Conservation (phyloP, 768 basidiomycete species). For the Termitomyces sp. region DNA sequence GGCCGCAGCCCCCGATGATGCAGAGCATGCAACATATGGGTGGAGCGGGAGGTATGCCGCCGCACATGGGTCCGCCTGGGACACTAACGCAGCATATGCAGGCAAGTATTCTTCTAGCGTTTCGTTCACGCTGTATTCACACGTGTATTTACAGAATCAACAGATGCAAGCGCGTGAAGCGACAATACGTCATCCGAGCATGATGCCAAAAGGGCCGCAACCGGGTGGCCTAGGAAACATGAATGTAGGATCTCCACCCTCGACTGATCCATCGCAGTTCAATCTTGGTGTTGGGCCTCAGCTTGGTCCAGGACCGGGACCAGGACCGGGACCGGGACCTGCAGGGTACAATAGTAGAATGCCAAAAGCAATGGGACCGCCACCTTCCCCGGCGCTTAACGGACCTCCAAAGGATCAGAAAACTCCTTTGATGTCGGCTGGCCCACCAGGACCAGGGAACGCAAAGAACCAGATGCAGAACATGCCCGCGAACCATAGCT, state of each 20-base stretch:
- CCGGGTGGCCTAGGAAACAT: conserved; percentile 20
- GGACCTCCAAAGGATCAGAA: conserved; percentile 22
- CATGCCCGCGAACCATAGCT: conserved; percentile 25
- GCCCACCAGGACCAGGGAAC: conserved; percentile 14
- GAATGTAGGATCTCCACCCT: conserved; percentile 39
- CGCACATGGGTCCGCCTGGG: conserved; percentile 29
- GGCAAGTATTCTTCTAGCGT: conserved; percentile 15
- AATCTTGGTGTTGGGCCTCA: conserved; percentile 24
- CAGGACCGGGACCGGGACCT: conserved; percentile 5
- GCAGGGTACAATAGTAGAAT: conserved; percentile 20
- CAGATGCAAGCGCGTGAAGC: conserved; percentile 12
- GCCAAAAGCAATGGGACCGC: conserved; percentile 42
- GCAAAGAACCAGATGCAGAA: conserved; percentile 25
- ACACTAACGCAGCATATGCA: conserved; percentile 34
- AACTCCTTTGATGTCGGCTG: conserved; percentile 3
- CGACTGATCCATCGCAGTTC: conserved; percentile 37
- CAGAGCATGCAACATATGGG: conserved; percentile 16
- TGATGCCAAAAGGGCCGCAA: conserved; percentile 29
- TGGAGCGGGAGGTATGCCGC: conserved; percentile 25
- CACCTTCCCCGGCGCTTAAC: conserved; percentile 43
- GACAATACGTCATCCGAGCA: conserved; percentile 24
- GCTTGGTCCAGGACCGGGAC: conserved; percentile 12
- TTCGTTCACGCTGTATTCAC: background rate
- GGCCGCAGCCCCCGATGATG: conserved; percentile 14
- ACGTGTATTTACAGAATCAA: conserved; percentile 12